phyloP scores from a whole-genome alignment of 1,284 basidiomycete species.

The Clitocybe nebularis region DNA sequence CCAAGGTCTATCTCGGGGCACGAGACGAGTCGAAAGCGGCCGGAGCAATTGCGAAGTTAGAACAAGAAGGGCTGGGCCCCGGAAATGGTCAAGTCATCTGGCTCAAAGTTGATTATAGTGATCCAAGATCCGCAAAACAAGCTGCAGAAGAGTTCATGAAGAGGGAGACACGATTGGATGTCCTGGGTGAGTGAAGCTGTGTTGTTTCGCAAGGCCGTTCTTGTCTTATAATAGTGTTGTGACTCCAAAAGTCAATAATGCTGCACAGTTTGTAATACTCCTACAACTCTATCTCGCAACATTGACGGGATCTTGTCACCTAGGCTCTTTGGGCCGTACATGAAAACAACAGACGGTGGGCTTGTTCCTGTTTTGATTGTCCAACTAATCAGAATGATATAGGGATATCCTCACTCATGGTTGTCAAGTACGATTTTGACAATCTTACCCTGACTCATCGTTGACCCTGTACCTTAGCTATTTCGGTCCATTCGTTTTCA shows the following conservation, averaged over 20 bases:
- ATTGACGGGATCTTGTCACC: background rate
- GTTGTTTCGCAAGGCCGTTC: background rate
- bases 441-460: background rate
- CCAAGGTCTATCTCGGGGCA: constrained; percentile 41
- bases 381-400: background rate
- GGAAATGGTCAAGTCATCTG: constrained; percentile 42
- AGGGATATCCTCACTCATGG: constrained; percentile 37
- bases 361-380: background rate
- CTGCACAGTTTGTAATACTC: constrained; percentile 40
- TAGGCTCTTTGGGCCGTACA: constrained; percentile 22
- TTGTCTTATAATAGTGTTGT: background rate
- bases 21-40: constrained; percentile 35
- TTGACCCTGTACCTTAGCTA: constrained; percentile 39
- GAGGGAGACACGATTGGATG: constrained; percentile 46
- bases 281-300: too few relatives aligned
- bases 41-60: constrained; percentile 33
- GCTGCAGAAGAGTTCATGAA: constrained; percentile 42
- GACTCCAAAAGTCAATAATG: constrained; percentile 44
- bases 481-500: constrained; percentile 44
- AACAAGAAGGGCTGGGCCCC: constrained; percentile 29
- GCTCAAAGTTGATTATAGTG: constrained; percentile 42
- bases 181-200: constrained; percentile 37
- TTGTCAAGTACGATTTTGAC: constrained; percentile 36
- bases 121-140: constrained; percentile 37
- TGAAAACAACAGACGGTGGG: constrained; percentile 29